These are phyloP conservation scores for Pseudopithomyces maydicus DNA, from an alignment of 2,329 filamentous ascomycete genomes.

Conservation along the genomic window DNA sequence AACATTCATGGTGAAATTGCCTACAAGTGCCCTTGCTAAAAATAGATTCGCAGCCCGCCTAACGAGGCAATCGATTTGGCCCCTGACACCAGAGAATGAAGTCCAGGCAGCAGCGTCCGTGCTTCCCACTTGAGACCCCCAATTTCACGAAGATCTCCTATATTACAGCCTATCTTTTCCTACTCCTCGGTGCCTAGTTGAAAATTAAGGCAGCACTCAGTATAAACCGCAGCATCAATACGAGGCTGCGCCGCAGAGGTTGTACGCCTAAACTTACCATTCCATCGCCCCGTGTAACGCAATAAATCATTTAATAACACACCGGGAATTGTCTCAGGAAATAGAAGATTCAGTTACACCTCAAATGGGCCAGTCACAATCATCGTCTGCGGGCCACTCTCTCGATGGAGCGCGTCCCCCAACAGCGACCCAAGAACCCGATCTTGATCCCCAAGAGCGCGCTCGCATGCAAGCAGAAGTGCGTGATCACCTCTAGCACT, in stretches of 20 bases:
- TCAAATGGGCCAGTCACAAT: slow-evolving; percentile 34
- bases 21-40: too few species aligned
- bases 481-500: background rate
- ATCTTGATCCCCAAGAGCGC: slow-evolving; percentile 28
- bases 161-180: too few species aligned
- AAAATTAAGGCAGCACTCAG: too few species aligned
- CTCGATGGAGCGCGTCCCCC: slow-evolving; percentile 3
- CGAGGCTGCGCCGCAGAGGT: background rate
- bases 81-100: too few species aligned
- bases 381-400: slow-evolving; percentile 17
- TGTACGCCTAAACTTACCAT: background rate
- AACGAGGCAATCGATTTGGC: too few species aligned
- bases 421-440: slow-evolving; percentile 23
- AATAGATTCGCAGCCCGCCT: too few species aligned
- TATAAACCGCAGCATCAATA: too few species aligned
- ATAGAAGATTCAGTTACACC: background rate
- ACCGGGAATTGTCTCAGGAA: background rate
- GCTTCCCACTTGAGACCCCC: too few species aligned
- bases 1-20: too few species aligned
- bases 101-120: too few species aligned
- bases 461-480: slow-evolving; percentile 31
- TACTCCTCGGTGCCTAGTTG: too few species aligned
- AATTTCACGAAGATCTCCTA: too few species aligned
- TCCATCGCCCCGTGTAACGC: background rate
- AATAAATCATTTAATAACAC: background rate